These are phyloP conservation scores for Amesomyces nigricolor DNA, from an alignment of 2,329 filamentous ascomycete genomes.

Conservation along the genomic window DNA sequence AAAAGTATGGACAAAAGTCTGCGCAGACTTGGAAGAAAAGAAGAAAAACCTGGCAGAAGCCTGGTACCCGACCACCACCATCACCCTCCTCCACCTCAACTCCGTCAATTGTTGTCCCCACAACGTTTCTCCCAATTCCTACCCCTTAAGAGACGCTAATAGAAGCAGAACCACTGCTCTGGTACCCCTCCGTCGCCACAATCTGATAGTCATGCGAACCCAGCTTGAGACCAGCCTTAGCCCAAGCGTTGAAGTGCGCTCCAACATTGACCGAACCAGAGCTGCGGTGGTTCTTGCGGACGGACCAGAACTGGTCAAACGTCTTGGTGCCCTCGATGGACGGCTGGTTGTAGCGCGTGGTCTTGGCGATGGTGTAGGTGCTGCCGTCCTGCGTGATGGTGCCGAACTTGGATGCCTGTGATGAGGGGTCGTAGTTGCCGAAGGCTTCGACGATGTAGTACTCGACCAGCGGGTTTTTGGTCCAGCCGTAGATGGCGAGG, in stretches of 20 bases:
- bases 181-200: constrained; percentile 46
- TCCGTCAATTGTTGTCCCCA: neutral
- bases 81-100: neutral
- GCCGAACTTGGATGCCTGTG: constrained; percentile 30
- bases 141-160: constrained; percentile 14
- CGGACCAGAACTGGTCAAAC: constrained; percentile 46
- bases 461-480: constrained; percentile 28
- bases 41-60: neutral
- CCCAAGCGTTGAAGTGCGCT: constrained; percentile 50
- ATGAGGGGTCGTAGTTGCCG: constrained; percentile 37
- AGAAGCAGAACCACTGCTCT: constrained; percentile 17
- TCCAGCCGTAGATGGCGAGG: constrained; percentile 33
- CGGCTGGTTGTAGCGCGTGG: constrained; percentile 35
- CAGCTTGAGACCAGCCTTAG: constrained; percentile 39
- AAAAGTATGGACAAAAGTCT: neutral
- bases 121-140: neutral
- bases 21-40: neutral
- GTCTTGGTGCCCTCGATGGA: constrained; percentile 42
- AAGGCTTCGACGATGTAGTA: constrained; percentile 30
- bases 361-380: constrained; percentile 33
- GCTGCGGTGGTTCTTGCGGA: constrained; percentile 41
- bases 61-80: neutral
- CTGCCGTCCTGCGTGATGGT: constrained; percentile 30
- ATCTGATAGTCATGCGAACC: constrained; percentile 48
- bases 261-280: constrained; percentile 44